These are phyloP conservation scores for Colletotrichum neosansevieriae DNA, from an alignment of 2,329 filamentous ascomycete species.

Conservation along the genomic window DNA sequence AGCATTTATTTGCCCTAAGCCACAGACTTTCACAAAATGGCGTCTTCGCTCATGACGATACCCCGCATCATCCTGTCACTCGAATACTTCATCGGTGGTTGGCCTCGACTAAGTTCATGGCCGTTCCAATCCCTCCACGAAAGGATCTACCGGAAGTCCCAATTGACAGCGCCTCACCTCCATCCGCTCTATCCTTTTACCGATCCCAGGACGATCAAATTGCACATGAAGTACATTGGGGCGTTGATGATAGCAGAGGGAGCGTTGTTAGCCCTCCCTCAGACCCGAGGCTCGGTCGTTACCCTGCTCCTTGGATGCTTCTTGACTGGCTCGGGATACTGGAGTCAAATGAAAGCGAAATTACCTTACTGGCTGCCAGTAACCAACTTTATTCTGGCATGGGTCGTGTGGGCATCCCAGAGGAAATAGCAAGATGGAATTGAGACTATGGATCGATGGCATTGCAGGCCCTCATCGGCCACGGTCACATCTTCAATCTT, in stretches of 20 bases:
- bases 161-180: constrained; percentile 22
- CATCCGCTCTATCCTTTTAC: constrained; percentile 24
- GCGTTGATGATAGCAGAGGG: constrained; percentile 11
- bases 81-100: constrained; percentile 29
- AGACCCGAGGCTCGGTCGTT: not conserved
- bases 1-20: too few species aligned
- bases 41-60: not conserved
- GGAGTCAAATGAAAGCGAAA: constrained; percentile 5
- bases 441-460: too few species aligned
- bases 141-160: constrained; percentile 31
- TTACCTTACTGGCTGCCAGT: constrained; percentile 27
- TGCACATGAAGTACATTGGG: constrained; percentile 19
- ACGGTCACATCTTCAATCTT: too few species aligned
- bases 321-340: constrained; percentile 13
- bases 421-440: not conserved
- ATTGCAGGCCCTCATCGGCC: too few species aligned
- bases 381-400: not conserved
- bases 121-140: constrained; percentile 28
- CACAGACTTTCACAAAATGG: not conserved
- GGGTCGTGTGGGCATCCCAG: constrained; percentile 4
- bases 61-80: constrained; percentile 7
- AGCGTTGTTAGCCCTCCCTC: not conserved
- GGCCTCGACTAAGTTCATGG: constrained; percentile 20
- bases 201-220: not conserved
- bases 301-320: constrained; percentile 20